Base-by-base conservation (phyloP, 495 filamentous ascomycete species). In the Bombardia bombarda region DNA sequence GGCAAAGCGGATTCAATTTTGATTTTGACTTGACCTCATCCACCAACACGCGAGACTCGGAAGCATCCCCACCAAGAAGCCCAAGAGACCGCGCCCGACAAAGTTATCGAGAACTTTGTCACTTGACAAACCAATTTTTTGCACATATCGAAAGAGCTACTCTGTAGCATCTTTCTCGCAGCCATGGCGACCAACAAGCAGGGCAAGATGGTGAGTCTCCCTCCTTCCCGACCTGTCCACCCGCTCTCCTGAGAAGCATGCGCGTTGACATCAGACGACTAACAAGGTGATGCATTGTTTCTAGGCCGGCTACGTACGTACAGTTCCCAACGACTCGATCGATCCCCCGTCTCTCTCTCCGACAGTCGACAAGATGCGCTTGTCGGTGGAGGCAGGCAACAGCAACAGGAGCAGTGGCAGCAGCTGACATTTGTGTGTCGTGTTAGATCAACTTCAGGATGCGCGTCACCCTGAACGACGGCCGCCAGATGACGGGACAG, bases 361-460 rank as follows among this genome's bases (percentile, higher is more conserved):
- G n/a, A n/a, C n/a, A n/a, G n/a, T n/a, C n/a, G n/a, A n/a, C n/a
- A n/a, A n/a, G n/a, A n/a, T n/a, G n/a, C n/a, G n/a, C n/a, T n/a
- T n/a, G n/a, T n/a, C n/a, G n/a, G n/a, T n/a, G n/a, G n/a, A n/a
- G n/a, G n/a, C n/a, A n/a, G n/a, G n/a, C n/a, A n/a, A n/a, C n/a
- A n/a, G n/a, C n/a, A n/a, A 16, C 40, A 33, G 44, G 30, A 5
- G 25, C 23, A 26, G 5, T 23, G 14, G 46, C 30, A 24, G 3
- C 8, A 35, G 57, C 68, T 75, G 46, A 74, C 60, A 17, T 17
- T 37, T 43, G 7, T 17, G 38, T 32, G 8, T 38, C 14, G 17
- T 35, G 12, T 13, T 63, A 98, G 92, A 93, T 99, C 79, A 95
- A 97, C 68, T 97, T 93, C 72, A 85, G 90, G 61, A 97, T 99